These are phyloP conservation scores for Corynascus novoguineensis DNA, from an alignment of 495 filamentous ascomycete species.

Conservation along the genomic window DNA sequence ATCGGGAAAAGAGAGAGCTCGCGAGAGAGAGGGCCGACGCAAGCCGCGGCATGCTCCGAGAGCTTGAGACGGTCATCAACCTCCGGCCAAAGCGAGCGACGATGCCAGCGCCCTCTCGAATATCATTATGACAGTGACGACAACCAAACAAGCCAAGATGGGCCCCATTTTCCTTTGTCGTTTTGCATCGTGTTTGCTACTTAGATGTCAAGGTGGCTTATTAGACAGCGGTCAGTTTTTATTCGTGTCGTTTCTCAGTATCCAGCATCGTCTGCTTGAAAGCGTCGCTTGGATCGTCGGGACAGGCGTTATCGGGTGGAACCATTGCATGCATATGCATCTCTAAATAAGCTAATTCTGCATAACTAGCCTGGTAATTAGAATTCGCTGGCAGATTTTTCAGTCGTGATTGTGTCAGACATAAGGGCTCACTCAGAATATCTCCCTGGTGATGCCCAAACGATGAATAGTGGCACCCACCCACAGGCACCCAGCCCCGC, in stretches of 20 bases:
- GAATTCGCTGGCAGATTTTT: conserved; percentile 9
- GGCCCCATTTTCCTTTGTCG: conserved; percentile 17
- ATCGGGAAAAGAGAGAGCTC: conserved; percentile 63
- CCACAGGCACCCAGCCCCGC: background rate
- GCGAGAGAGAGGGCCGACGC: conserved; percentile 68
- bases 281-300: background rate
- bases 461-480: too few relatives aligned
- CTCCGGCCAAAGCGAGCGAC: conserved; percentile 51
- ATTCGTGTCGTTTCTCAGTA: conserved; percentile 1
- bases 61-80: conserved; percentile 83
- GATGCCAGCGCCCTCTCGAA: conserved; percentile 21
- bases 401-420: background rate
- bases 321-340: background rate
- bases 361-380: conserved; percentile 23
- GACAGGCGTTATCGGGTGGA: conserved; percentile 15
- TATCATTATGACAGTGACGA: conserved; percentile 34
- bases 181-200: conserved; percentile 6
- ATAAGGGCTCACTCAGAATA: too few relatives aligned
- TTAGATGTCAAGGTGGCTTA: conserved; percentile 12
- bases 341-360: background rate
- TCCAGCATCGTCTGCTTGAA: background rate
- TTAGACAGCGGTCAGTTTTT: conserved; percentile 14
- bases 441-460: too few relatives aligned
- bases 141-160: conserved; percentile 14
- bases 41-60: conserved; percentile 80